These are phyloP conservation scores for Ceratobasidium sp. DNA, from an alignment of 1,284 basidiomycete genomes.

Conservation along the genomic window DNA sequence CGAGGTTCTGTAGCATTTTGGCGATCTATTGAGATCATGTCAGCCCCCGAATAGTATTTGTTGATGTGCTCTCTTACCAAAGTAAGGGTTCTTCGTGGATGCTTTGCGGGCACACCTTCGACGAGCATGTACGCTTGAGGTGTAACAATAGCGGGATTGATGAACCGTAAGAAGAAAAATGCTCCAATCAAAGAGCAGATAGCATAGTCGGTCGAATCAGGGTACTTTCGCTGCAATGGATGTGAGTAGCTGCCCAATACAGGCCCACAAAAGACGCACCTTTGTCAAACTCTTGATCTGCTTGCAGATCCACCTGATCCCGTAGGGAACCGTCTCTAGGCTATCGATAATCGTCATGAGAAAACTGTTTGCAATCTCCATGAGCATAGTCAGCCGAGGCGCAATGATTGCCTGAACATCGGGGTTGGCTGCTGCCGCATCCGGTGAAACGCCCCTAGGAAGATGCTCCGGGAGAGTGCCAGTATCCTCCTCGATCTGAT, in stretches of 20 bases:
- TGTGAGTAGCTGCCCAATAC: neutral
- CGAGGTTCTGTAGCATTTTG: constrained; percentile 99
- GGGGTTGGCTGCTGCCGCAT: constrained; percentile 87
- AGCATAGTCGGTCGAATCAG: constrained; percentile 94
- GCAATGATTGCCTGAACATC: constrained; percentile 98
- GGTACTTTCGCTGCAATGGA: constrained; percentile 84
- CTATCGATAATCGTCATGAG: constrained; percentile 97
- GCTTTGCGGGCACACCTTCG: constrained; percentile 94
- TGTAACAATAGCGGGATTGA: constrained; percentile 99
- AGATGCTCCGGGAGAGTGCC: constrained; percentile 87
- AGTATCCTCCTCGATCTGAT: constrained; percentile 96
- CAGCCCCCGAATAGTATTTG: constrained; percentile 24
- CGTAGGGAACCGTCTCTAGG: constrained; percentile 96
- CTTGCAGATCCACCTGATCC: constrained; percentile 99
- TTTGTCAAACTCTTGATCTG: constrained; percentile 95
- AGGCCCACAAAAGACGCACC: constrained; percentile 56
- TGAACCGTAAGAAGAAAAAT: constrained; percentile 99
- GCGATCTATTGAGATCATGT: constrained; percentile 70
- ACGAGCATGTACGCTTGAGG: constrained; percentile 99
- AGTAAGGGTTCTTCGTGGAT: constrained; percentile 93
- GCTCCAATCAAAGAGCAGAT: constrained; percentile 98
- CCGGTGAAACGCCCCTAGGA: constrained; percentile 88
- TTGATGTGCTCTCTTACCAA: constrained; percentile 60
- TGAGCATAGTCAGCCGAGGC: constrained; percentile 93
- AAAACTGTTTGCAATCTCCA: constrained; percentile 99